phyloP scores from a whole-genome alignment of 2,329 filamentous ascomycete species.

The Sphaerostilbella broomeana region DNA sequence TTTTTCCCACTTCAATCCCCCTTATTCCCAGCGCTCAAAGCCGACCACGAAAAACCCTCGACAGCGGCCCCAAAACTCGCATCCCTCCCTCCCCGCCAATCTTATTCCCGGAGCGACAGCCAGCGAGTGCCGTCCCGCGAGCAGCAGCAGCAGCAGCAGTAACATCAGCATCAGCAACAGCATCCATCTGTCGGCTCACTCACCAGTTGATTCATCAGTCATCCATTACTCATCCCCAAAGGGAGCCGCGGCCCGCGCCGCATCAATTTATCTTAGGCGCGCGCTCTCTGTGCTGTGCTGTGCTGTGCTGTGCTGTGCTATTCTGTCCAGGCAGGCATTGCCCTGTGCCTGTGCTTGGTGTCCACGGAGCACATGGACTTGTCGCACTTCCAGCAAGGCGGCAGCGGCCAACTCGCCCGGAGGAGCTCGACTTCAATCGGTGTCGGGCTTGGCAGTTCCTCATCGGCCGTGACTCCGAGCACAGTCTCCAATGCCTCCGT shows the following conservation, averaged over 20 bases:
- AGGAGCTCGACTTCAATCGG: background rate
- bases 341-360: too few species aligned
- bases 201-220: background rate
- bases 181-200: background rate
- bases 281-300: too few species aligned
- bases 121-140: constrained; percentile 3
- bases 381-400: constrained; percentile 20
- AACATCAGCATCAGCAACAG: background rate
- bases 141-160: background rate
- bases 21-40: constrained; percentile 24
- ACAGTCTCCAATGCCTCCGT: constrained; percentile 20
- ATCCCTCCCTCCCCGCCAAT: constrained; percentile 3
- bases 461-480: constrained; percentile 21
- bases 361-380: constrained; percentile 19
- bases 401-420: constrained; percentile 6
- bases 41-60: constrained; percentile 8
- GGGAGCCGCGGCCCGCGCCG: background rate
- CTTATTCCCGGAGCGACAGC: constrained; percentile 9
- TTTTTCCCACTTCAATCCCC: constrained; percentile 6
- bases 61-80: constrained; percentile 2
- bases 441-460: constrained; percentile 5
- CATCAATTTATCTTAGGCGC: too few species aligned
- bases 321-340: too few species aligned
- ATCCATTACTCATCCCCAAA: constrained; percentile 7
- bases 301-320: too few species aligned